phyloP scores from a whole-genome alignment of 2,329 filamentous ascomycete genomes.

The Beauveria asiatica region DNA sequence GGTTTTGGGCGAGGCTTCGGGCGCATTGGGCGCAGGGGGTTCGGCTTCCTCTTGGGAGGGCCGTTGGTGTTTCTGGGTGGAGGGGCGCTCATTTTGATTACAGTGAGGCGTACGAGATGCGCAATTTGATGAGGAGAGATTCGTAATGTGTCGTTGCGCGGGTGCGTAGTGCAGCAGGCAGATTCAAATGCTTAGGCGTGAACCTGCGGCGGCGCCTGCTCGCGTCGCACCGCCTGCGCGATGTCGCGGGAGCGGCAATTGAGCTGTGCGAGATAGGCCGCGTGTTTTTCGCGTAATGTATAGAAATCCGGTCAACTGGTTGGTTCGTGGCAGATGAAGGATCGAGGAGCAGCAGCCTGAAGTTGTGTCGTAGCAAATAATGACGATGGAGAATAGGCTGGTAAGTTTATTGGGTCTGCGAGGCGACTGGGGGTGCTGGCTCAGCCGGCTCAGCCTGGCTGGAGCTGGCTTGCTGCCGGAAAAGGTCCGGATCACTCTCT shows the following conservation, averaged over 20 bases:
- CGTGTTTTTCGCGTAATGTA: background rate
- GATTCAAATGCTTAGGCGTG: conserved; percentile 9
- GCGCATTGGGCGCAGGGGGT: conserved; percentile 32
- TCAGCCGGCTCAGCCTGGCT: no score
- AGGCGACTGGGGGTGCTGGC: background rate
- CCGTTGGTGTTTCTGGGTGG: conserved; percentile 29
- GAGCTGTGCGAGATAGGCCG: background rate
- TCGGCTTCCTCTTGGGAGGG: conserved; percentile 22
- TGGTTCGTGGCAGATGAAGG: background rate
- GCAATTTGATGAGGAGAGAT: background rate
- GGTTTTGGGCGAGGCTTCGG: conserved; percentile 46
- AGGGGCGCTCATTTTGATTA: conserved; percentile 35
- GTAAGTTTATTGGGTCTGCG: background rate
- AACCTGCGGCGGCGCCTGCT: background rate
- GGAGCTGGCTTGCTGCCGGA: no score
- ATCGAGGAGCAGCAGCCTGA: background rate
- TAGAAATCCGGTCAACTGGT: background rate
- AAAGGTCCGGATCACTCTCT: no score
- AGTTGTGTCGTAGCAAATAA: background rate
- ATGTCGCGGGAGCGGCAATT: background rate
- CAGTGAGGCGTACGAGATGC: background rate
- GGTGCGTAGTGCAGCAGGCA: conserved; percentile 9
- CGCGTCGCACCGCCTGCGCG: conserved; percentile 5
- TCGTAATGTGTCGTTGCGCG: background rate
- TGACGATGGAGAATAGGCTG: background rate